Conservation (phyloP, 441 rosid genomes). For the Capsella rubella region DNA sequence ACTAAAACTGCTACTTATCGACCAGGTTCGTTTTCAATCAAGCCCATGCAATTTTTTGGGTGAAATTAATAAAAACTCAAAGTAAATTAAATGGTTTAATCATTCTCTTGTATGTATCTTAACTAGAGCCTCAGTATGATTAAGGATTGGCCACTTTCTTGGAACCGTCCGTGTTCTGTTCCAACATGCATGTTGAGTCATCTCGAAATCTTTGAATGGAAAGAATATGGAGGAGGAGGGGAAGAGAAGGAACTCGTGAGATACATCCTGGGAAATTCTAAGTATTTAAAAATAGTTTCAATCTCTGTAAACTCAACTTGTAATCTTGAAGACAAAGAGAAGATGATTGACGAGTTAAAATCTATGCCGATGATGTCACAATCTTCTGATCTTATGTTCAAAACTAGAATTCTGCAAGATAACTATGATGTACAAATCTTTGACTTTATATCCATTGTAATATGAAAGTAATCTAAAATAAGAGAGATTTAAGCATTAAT, state of each 20-base stretch:
- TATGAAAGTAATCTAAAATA: no score
- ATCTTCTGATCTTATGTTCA: no score
- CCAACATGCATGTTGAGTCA: not conserved
- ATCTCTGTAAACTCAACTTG: not conserved
- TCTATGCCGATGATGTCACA: not conserved
- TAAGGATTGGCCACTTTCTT: not conserved
- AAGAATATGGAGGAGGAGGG: not conserved
- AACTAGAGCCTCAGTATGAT: not conserved
- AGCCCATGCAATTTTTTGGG: not conserved
- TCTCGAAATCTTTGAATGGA: not conserved
- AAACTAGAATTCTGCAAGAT: no score
- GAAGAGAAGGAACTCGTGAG: not conserved
- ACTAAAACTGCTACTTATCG: not conserved
- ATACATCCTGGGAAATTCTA: not conserved
- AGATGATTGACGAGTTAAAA: constrained; percentile 1
- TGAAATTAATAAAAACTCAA: no score
- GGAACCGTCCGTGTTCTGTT: not conserved
- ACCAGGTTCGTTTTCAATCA: not conserved
- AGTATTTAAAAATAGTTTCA: not conserved
- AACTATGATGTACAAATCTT: no score
- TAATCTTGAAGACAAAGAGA: not conserved
- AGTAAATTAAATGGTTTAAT: not conserved
- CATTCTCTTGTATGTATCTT: not conserved
- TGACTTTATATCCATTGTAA: no score
- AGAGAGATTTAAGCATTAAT: no score